Evolutionary conservation across 192 early-diverging fungal genomes (phyloP).

Genomic region (Anaeromyces robustus): DNA sequence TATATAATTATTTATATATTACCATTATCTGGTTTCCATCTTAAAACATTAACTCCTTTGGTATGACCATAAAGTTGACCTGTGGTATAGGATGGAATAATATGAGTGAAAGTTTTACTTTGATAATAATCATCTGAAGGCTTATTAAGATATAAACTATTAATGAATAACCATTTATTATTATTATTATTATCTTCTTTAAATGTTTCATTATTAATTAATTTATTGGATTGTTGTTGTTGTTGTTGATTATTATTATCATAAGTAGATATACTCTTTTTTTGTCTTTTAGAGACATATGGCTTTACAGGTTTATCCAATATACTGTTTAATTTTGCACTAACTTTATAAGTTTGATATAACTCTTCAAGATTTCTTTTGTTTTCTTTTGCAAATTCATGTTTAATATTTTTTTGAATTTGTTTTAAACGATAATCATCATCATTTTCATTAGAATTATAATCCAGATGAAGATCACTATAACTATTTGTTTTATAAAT

Average conservation of each 20-base stretch:
- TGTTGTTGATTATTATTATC: too few relatives aligned
- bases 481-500: background rate
- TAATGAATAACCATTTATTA: background rate
- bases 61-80: background rate
- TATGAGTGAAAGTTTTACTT: background rate
- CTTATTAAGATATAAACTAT: background rate
- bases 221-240: too few relatives aligned
- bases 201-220: too few relatives aligned
- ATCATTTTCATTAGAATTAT: background rate
- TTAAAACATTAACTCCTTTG: background rate
- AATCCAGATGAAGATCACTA: background rate
- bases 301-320: background rate
- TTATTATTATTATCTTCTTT: too few relatives aligned
- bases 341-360: background rate
- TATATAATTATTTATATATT: too few relatives aligned
- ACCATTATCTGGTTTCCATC: background rate
- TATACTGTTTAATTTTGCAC: background rate
- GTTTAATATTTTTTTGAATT: background rate
- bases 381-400: background rate
- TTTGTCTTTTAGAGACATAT: background rate
- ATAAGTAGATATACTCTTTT: background rate
- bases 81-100: background rate
- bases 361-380: background rate
- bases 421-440: background rate
- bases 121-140: background rate